Base-by-base conservation (phyloP, 2,329 filamentous ascomycete species). In the Aureobasidium leucospermi region DNA sequence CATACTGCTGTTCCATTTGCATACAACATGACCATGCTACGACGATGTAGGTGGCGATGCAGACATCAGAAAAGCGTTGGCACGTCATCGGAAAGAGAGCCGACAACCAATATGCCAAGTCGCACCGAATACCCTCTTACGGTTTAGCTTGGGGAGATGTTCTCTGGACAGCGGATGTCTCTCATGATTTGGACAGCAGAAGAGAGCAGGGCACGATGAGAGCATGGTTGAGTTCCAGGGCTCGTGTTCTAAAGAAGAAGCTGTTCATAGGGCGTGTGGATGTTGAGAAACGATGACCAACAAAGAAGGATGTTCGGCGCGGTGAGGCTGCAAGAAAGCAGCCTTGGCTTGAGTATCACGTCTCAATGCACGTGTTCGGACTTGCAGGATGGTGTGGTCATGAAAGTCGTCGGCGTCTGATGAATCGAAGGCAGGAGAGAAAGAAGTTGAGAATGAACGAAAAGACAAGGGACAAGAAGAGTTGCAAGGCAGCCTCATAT, bases 91-190 rank as follows among this genome's bases (percentile, higher is more conserved):
- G 29, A 46, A 31, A 29, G 16, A 16, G 34, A 3, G 4, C 15
- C 32, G 13, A 11, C 16, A 11, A 38, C n/a, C 42, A 58, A 43
- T 47, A 58, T 48, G 55, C 55, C 55, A 58, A 47, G 43, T 39
- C 55, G 55, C 55, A 48, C 34, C 43, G 55, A 58, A 48, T 48
- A 41, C 6, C 55, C 55, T 41, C 5, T 41, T 48, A 11, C 42
- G 43, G 55, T 31, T 41, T 58, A 58, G 55, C 9, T 29, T 19
- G 13, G n/a, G 15, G 16, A 28, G 36, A 31, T 42, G 34, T 32
- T 11, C 6, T 6, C 34, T 48, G 31, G 28, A 48, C 16, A 15
- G 23, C 8, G n/a, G 23, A n/a, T 15, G 11, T n/a, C 32, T 51
- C 6, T n/a, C 15, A n/a, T 48, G 13, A 16, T 48, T 6, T 8